phyloP scores from a whole-genome alignment of 208 protist species.

The Angomonas deanei region DNA sequence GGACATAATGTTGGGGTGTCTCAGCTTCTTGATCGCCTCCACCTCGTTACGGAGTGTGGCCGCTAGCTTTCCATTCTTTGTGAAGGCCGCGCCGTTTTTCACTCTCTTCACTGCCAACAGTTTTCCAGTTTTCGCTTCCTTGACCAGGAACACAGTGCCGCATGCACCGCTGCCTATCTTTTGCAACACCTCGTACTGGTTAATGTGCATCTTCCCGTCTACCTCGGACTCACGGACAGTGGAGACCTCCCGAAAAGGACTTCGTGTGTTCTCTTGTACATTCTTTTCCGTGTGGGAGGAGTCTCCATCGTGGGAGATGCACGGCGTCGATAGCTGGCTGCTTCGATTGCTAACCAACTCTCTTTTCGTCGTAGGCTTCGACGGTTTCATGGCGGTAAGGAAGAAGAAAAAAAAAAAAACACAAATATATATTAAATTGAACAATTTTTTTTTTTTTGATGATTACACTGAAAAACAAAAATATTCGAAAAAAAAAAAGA shows the following conservation, averaged over 20 bases:
- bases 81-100: constrained; percentile 20
- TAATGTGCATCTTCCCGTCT: too few relatives aligned
- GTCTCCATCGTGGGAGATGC: too few relatives aligned
- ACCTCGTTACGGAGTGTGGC: constrained; percentile 87
- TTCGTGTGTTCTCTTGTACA: too few relatives aligned
- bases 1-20: constrained; percentile 93
- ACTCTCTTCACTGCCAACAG: neutral
- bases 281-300: too few relatives aligned
- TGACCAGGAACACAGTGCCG: constrained; percentile 48
- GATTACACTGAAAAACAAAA: too few relatives aligned
- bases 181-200: neutral
- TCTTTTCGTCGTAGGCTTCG: too few relatives aligned
- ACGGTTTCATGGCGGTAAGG: too few relatives aligned
- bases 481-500: neutral
- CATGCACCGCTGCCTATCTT: constrained; percentile 41
- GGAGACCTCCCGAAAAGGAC: too few relatives aligned
- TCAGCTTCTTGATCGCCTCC: constrained; percentile 94
- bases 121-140: neutral
- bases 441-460: neutral
- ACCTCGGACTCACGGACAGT: too few relatives aligned
- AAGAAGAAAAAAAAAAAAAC: neutral
- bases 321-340: too few relatives aligned
- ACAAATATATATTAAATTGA: neutral
- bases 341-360: too few relatives aligned
- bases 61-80: constrained; percentile 44